phyloP scores from a whole-genome alignment of 2,329 filamentous ascomycete genomes.

The Trichoderma simmonsii region DNA sequence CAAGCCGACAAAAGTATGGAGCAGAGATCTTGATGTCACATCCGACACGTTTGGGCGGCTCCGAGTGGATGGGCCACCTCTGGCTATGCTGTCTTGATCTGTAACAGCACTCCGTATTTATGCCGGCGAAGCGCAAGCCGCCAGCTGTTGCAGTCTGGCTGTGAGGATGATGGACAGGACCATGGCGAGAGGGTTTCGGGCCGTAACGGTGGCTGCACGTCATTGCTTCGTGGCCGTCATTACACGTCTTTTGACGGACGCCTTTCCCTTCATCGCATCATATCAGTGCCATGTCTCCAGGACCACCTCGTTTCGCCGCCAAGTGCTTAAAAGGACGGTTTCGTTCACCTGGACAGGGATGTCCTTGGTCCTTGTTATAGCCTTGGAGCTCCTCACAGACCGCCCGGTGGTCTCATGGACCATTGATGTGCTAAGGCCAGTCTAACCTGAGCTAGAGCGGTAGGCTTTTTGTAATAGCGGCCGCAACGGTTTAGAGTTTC shows the following conservation, averaged over 20 bases:
- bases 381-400: not conserved
- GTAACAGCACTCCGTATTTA: not conserved
- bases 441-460: not conserved
- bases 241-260: not conserved
- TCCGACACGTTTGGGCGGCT: conserved; percentile 1
- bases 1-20: not conserved
- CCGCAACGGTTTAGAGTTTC: conserved; percentile 5
- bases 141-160: not conserved
- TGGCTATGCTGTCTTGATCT: not conserved
- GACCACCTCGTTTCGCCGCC: not conserved
- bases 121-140: not conserved
- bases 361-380: not conserved
- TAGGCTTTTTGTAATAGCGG: not conserved
- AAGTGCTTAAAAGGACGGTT: not conserved
- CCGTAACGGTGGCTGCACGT: not conserved
- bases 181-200: not conserved
- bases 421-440: not conserved
- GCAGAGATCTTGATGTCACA: conserved; percentile 16
- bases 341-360: not conserved
- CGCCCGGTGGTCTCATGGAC: conserved; percentile 1
- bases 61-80: not conserved
- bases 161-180: not conserved
- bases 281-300: not conserved
- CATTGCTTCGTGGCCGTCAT: not conserved
- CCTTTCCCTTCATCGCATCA: not conserved